Percentiles rank a stretch among this genome's conserved stretches.
Evolutionary conservation across 2,329 filamentous ascomycete species (phyloP).

Genomic region (Xylariaceae sp.): DNA sequence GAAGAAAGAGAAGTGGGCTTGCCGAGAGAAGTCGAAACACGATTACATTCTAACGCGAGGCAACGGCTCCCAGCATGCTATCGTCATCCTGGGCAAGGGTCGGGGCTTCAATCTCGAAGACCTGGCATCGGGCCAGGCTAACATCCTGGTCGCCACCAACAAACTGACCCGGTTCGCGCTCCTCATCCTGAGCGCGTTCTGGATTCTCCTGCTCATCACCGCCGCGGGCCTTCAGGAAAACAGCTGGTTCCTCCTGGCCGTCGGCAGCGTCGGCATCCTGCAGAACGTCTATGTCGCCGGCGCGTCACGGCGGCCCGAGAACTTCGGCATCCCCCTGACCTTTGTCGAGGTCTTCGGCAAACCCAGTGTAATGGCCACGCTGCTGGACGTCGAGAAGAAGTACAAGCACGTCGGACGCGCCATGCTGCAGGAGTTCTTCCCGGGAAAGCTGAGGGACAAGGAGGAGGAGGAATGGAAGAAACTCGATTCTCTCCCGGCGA

Average conservation of each 20-base stretch:
- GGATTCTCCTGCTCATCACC: conserved; percentile 17
- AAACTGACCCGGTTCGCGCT: conserved; percentile 3
- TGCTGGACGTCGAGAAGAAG: too few species aligned
- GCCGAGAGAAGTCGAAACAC: conserved; percentile 2
- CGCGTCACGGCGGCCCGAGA: conserved; percentile 9
- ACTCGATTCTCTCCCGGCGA: too few species aligned
- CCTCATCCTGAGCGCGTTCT: conserved; percentile 7
- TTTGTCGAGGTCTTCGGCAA: conserved; percentile 7
- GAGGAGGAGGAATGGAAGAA: too few species aligned
- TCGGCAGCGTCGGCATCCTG: conserved; percentile 19
- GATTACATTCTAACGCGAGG: conserved; percentile 14
- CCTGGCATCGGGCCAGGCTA: conserved; percentile 2
- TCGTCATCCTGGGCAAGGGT: conserved; percentile 13
- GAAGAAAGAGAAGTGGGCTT: conserved; percentile 25
- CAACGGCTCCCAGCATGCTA: conserved; percentile 20
- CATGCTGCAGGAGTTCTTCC: too few species aligned
- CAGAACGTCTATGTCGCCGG: conserved; percentile 22
- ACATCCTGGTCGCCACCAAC: neutral
- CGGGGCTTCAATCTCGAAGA: conserved; percentile 18
- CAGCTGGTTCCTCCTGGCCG: conserved; percentile 23
- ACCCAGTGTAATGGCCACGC: too few species aligned
- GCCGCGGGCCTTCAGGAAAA: conserved; percentile 11
- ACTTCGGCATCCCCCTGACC: conserved; percentile 13
- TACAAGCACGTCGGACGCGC: too few species aligned
- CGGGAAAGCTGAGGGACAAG: too few species aligned